Evolutionary conservation across 257 asterid species (phyloP), one percentile per base, ranked within the genome.

Genomic region (Capsicum chinense): DNA sequence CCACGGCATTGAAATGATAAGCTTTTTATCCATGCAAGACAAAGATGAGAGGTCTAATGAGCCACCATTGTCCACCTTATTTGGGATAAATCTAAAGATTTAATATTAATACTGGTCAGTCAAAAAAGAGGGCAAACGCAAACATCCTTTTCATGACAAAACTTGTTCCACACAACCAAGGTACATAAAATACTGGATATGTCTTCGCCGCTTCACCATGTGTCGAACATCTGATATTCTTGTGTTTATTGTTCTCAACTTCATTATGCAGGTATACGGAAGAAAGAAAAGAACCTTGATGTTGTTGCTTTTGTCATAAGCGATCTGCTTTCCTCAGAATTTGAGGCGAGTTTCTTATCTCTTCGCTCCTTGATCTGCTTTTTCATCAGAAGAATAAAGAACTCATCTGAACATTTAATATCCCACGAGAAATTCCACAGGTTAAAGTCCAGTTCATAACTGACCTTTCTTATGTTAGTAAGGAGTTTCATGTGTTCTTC

Each of bases 401-500:
- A 37, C 57, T 54, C 66, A 68, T 42, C 69, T 54, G 78, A 71
- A 69, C 64, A 83, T 54, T 68, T 19, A 50, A 69, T 69, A 56
- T 13, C 69, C 64, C 63, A 67, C 42, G n/a, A 68, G 47, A 21
- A 35, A 52, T 33, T 48, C 52, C 78, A 52, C 79, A 16, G 33
- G 60, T 80, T 59, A 7, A 13, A 48, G 56, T 39, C 56, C 54
- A 78, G 33, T 39, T 54, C 66, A 78, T 15, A 11, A 54, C 89
- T 76, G 80, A 93, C 99, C 98, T 96, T 96, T 91, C 98, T 91
- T 84, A 94, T 96, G 85, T 96, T 96, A 59, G 95, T 94, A 42
- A 96, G 97, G 62, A 96, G 97, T 88, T 93, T 96, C 94, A 92
- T 90, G 89, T 96, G 99, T 88, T 93, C 97, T 89, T 92, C 95